A percentile compares a stretch with the other conserved stretches of the same genome.
Conservation (phyloP, 1,284 basidiomycete genomes). For the Ganoderma sinense region DNA sequence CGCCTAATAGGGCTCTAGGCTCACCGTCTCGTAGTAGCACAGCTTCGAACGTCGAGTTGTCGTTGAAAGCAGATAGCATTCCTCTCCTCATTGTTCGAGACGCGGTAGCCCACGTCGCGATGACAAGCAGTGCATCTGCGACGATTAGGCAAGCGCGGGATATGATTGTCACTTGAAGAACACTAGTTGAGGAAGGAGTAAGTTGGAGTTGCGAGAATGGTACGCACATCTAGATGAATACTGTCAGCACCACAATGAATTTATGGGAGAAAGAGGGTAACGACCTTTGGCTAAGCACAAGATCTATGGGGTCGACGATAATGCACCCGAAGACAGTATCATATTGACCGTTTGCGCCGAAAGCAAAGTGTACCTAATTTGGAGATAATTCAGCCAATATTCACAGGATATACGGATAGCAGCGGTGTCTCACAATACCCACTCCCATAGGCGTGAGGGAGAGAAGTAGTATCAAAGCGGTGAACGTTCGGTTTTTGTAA, state of each 20-base stretch:
- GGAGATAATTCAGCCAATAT: not conserved
- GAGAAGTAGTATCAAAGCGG: not conserved
- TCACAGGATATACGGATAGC: not conserved
- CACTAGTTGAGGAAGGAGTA: not conserved
- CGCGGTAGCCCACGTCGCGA: slow-evolving; percentile 9
- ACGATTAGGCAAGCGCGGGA: slow-evolving; percentile 7
- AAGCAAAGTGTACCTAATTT: not conserved
- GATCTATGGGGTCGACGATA: not conserved
- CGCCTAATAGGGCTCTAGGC: not conserved
- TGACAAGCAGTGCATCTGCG: slow-evolving; percentile 7
- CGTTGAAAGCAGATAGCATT: not conserved
- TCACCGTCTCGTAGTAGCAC: slow-evolving; percentile 7
- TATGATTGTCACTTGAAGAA: slow-evolving; percentile 2
- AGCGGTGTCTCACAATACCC: not conserved
- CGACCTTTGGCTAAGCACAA: slow-evolving; percentile 2
- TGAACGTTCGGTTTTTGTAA: not conserved
- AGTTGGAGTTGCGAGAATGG: not conserved
- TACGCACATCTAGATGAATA: not conserved
- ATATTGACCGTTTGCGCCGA: not conserved
- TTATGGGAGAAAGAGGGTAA: not conserved
- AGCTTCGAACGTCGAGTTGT: not conserved
- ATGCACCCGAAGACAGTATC: slow-evolving; percentile 6
- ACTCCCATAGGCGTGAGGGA: not conserved
- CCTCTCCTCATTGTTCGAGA: not conserved
- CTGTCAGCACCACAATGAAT: too few species aligned